These are phyloP conservation scores for Starmerella tilneyi DNA, from an alignment of 805 yeast species.

Conservation along the genomic window DNA sequence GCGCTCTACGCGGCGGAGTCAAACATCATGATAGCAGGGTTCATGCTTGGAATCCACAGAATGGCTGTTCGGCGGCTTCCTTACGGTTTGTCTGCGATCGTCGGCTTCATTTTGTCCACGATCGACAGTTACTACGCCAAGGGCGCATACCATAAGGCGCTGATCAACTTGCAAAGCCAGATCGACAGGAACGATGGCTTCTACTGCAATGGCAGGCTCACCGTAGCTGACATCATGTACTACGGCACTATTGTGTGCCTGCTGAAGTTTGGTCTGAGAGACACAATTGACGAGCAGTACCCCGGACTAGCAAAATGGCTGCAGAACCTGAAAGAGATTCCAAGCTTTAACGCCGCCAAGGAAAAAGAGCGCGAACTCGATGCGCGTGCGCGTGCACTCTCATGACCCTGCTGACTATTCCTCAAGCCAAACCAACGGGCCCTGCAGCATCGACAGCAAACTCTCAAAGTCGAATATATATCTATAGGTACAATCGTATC, in stretches of 20 bases:
- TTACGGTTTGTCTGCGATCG: constrained; percentile 27
- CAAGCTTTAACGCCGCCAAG: constrained; percentile 9
- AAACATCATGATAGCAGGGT: constrained; percentile 43
- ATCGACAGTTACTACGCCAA: constrained; percentile 42
- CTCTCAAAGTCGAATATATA: not conserved
- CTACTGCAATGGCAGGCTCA: constrained; percentile 49
- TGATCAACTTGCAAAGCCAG: constrained; percentile 37
- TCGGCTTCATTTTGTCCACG: constrained; percentile 37
- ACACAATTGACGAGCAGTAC: constrained; percentile 11
- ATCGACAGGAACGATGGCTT: constrained; percentile 42
- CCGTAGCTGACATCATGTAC: constrained; percentile 51
- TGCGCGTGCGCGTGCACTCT: too few species aligned
- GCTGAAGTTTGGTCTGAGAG: constrained; percentile 4
- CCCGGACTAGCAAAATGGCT: constrained; percentile 22
- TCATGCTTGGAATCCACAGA: constrained; percentile 32
- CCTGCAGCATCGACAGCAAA: too few species aligned
- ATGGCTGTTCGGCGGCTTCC: constrained; percentile 27
- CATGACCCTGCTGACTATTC: too few species aligned
- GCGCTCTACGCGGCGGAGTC: constrained; percentile 54
- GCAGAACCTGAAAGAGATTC: constrained; percentile 13
- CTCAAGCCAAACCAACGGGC: too few species aligned
- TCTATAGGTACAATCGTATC: constrained; percentile 7
- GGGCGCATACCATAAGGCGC: constrained; percentile 37
- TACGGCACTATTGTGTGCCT: constrained; percentile 13
- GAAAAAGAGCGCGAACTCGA: constrained; percentile 16